Evolutionary conservation across 2,329 filamentous ascomycete species (phyloP), one percentile per base, ranked within the genome.

Genomic region (Akanthomyces dipterigenus): DNA sequence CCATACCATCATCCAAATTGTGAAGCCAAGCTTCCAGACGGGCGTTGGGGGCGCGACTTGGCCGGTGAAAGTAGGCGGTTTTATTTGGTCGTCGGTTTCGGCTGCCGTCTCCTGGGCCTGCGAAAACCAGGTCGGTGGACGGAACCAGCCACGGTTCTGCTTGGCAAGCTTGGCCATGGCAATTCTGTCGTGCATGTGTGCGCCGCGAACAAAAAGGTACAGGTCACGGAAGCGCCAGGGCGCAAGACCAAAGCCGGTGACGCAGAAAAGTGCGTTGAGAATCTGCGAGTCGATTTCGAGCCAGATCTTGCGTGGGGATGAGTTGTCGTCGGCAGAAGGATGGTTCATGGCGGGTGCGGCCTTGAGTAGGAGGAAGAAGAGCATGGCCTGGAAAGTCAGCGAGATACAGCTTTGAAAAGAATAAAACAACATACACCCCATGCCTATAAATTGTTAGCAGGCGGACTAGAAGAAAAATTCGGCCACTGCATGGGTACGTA

Each of bases 221-320:
- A 65, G 42, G 18, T 67, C 65, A 40, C 65, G 65, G 49, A 66
- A 66, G 5, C 65, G 83, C 91, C 91, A 96, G 0, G 91, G 91
- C 1, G 89, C 87, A 14, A 95, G 80, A 0, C 91, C 91, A 66
- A 96, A 93, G 1, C 88, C 91, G 1, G 91, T 93, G 7, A 96
- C 87, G 73, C 90, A 95, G 80, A 96, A 96, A 1, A 96, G 82
- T 0, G 82, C 88, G 69, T 92, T 96, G 5, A 75, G 67, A 31
- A 61, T 61, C 51, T 59, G 49, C 31, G 50, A 55, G 64, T 46
- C 40, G 22, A 61, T 61, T 31, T 61, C 59, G 50, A 61, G 59
- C 59, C 65, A 67, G 6, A 61, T 66, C 20, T 66, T 67, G 42
- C 65, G 64, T 9, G 64, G 63, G 2, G 65, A 66, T 26, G 62